Percentiles rank a stretch among this genome's conserved stretches.
These are phyloP conservation scores for Botryotinia convoluta DNA, from an alignment of 2,329 filamentous ascomycete species.

Conservation along the genomic window DNA sequence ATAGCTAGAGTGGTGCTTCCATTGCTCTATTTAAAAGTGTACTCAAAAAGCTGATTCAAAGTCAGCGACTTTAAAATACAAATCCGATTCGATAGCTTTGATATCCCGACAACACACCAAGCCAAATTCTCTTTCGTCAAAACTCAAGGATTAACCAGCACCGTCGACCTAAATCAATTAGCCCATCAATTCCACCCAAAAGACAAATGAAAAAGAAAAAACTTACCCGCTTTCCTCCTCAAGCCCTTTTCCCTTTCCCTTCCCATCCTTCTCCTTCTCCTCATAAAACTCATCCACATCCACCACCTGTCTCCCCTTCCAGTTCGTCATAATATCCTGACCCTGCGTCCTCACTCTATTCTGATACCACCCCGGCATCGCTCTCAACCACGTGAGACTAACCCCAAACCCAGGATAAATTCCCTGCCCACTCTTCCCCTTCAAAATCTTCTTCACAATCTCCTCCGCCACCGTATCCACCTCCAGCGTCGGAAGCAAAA, in stretches of 20 bases:
- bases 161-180: constrained; percentile 9
- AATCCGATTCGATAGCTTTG: not conserved
- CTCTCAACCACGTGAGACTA: constrained; percentile 46
- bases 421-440: constrained; percentile 56
- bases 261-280: constrained; percentile 25
- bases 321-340: constrained; percentile 33
- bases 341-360: constrained; percentile 47
- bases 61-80: not conserved
- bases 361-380: constrained; percentile 63
- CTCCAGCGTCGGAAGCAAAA: constrained; percentile 53
- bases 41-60: not conserved
- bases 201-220: not conserved
- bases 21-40: not conserved
- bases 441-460: constrained; percentile 58
- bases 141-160: constrained; percentile 8
- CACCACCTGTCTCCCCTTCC: constrained; percentile 37
- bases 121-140: not conserved
- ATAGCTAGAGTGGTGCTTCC: too few species aligned
- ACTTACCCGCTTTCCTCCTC: constrained; percentile 33
- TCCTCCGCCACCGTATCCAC: constrained; percentile 63
- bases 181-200: not conserved
- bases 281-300: constrained; percentile 35
- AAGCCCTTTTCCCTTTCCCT: constrained; percentile 19
- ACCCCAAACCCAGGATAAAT: constrained; percentile 49
- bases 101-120: not conserved